These are phyloP conservation scores for Naegleria fowleri DNA, from an alignment of 208 protist genomes.

Conservation along the genomic window DNA sequence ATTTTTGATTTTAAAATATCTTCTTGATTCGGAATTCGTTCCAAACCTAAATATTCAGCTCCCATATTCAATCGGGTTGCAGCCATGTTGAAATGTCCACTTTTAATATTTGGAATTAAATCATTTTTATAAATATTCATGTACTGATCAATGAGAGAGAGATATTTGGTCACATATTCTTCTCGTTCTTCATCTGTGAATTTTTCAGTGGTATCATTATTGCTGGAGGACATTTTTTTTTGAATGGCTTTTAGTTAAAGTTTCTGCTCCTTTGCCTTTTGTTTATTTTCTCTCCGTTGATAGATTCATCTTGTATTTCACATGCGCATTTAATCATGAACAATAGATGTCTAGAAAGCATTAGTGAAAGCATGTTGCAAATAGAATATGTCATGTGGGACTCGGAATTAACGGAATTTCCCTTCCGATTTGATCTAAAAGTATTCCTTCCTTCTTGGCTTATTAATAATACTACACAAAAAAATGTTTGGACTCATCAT, in stretches of 20 bases:
- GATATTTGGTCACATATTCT: neutral
- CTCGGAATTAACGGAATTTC: no score
- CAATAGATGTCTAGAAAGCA: no score
- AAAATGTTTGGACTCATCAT: neutral
- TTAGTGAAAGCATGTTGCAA: no score
- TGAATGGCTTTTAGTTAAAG: no score
- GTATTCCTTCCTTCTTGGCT: no score
- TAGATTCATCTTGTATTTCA: no score
- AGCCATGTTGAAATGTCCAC: neutral
- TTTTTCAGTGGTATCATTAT: neutral
- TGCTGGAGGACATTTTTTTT: neutral
- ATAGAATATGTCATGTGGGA: no score
- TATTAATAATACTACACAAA: neutral
- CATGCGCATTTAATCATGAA: no score
- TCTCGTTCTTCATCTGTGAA: neutral
- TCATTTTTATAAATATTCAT: neutral
- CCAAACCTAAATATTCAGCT: neutral
- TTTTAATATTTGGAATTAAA: neutral
- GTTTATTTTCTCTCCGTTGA: no score
- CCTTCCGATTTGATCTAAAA: no score
- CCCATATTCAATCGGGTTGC: neutral
- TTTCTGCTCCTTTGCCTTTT: no score
- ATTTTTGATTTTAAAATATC: constrained; percentile 4
- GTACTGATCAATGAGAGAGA: neutral
- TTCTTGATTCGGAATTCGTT: neutral